Base-by-base conservation (phyloP, 371 early-diverging fungal genomes). In the Coemansia linderi region DNA sequence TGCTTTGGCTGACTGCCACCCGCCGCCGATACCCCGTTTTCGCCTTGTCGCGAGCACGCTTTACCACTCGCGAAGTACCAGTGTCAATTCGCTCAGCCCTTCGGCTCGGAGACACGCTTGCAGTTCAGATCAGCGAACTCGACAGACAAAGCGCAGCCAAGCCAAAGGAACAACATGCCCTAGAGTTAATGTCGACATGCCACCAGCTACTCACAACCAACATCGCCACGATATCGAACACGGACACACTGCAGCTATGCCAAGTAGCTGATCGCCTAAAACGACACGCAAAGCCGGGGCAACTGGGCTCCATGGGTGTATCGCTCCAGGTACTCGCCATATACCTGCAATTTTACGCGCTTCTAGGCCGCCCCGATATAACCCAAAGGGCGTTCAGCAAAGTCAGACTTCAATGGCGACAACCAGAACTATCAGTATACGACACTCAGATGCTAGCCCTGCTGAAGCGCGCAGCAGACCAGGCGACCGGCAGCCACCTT, bases 321-420 rank as follows among this genome's bases (percentile, higher is more conserved):
- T 43, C 60, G 0, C 41, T 59, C 0, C 43, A 13, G 1, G 29
- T 63, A 0, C 57, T 75, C 27, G 36, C 61, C 0, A 27, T 39
- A 1, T 77, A 77, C 58, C 27, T 74, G 3, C 64, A 77, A n/a
- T 50, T 77, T 38, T 77, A 77, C 46, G 78, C 78, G 1, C 46
- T n/a, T 15, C 46, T 77, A 57, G 78, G 64, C 0, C 69, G 78
- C 1, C 78, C 78, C 1, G 78, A 77, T 39, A 46, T 77, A 10
- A 62, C 69, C 0, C 78, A 77, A 15, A 59, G 29, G 19, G 72
- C 68, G 4, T 56, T 65, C 19, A 19, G 17, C 19, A 48, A 63
- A 0, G 39, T 63, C 46, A 24, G 38, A 2, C 9, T n/a, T 10
- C 69, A 48, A 17, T 66, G 74, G 75, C 41, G 60, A 15, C 69